Evolutionary conservation across 306 rosid species (phyloP), one percentile per base, ranked within the genome.

Genomic region (Pyrus communis): DNA sequence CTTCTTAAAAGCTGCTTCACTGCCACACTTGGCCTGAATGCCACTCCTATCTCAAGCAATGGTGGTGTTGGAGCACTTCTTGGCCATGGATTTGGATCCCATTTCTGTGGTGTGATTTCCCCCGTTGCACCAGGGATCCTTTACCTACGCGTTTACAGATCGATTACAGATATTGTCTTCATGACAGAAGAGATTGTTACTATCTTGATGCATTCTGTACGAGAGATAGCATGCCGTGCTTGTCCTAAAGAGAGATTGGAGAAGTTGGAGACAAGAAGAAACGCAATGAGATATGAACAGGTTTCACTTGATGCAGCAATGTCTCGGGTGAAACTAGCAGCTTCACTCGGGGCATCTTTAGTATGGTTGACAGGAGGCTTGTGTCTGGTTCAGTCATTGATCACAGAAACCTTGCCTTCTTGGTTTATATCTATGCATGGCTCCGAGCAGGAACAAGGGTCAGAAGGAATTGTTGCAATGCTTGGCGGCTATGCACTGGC

Each of bases 121-220:
- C 93, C 97, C 2, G 95, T 85, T 68, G 98, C 98, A 64, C 98
- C 98, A 10, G 98, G 99, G 64, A 88, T 92, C 83, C 92, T 95
- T 33, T 95, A 89, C 79, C 86, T 95, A 65, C 97, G 96, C 0
- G 92, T 88, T 33, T 84, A 85, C 43, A 86, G 93, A 67, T 90
- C 95, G 14, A 81, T 90, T 62, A 83, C 89, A 81, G 97, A 90
- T 49, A 64, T 88, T 18, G 86, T 91, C 65, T 88, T 89, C 84
- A 76, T 90, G 84, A 85, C 93, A 7, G 97, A 88, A 81, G 90
- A 90, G 72, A 88, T 95, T 70, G 83, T 95, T 67, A 82, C 97
- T 51, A 81, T 95, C 86, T 73, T 92, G 88, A 90, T 90, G 91
- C 86, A 84, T 55, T 89, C 93, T 19, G 97, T 95, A 78, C 84